These are phyloP conservation scores for Keqinozyma sinolaborantium DNA, from an alignment of 1,139 yeast species.

Conservation along the genomic window DNA sequence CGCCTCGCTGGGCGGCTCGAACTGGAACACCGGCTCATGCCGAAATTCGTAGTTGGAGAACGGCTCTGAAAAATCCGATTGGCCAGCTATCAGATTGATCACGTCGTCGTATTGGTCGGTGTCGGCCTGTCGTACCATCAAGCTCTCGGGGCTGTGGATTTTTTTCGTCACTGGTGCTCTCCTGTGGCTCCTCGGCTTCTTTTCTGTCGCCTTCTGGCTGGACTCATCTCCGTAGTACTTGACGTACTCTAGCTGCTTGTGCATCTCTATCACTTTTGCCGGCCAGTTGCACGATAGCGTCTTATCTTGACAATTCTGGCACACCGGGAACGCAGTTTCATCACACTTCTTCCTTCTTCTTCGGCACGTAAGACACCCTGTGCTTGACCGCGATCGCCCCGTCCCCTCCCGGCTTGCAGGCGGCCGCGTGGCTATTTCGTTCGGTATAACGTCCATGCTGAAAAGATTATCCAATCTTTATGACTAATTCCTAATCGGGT, in stretches of 20 bases:
- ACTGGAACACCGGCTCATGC: constrained; percentile 1
- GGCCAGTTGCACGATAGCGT: constrained; percentile 33
- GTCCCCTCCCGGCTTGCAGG: constrained; percentile 5
- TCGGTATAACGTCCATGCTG: not conserved
- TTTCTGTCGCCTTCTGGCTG: not conserved
- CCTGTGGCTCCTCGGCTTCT: not conserved
- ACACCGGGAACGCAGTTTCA: constrained; percentile 32
- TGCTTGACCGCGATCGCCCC: constrained; percentile 23
- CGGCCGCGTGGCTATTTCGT: constrained; percentile 4
- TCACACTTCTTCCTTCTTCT: constrained; percentile 40
- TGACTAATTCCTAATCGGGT: constrained; percentile 25
- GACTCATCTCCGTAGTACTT: constrained; percentile 20
- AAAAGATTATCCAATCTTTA: constrained; percentile 2
- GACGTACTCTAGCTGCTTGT: constrained; percentile 22
- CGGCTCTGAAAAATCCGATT: no score
- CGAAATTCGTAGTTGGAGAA: no score
- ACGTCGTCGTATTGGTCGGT: constrained; percentile 1
- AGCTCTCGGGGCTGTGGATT: not conserved
- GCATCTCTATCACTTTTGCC: constrained; percentile 20
- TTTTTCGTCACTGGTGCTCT: not conserved
- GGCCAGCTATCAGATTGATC: constrained; percentile 1
- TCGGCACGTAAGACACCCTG: constrained; percentile 41
- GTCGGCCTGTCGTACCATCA: not conserved
- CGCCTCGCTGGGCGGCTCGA: constrained; percentile 2
- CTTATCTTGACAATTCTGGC: constrained; percentile 27